Percentiles rank a stretch among this genome's conserved stretches.
Evolutionary conservation across 352 stramenopile species (phyloP).

Genomic region (Phytophthora fragariaefolia): DNA sequence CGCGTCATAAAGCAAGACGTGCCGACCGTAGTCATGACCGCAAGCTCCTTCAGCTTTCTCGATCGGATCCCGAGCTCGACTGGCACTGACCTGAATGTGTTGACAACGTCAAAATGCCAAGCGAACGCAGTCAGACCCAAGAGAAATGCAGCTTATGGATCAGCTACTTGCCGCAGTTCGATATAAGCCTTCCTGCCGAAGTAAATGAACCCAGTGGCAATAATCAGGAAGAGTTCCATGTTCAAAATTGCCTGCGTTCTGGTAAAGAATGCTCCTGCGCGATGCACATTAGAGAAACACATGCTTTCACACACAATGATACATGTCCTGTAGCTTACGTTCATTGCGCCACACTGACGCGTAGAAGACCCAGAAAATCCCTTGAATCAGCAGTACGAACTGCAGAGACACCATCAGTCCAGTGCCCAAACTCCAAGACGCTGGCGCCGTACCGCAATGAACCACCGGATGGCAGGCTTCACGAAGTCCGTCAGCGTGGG

Average conservation of each 20-base stretch:
- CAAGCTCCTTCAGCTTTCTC: conserved; percentile 84
- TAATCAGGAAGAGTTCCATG: conserved; percentile 81
- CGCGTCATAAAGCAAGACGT: conserved; percentile 85
- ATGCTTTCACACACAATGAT: too few relatives aligned
- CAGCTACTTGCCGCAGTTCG: conserved; percentile 60
- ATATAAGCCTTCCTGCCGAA: conserved; percentile 85
- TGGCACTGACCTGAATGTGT: conserved; percentile 63
- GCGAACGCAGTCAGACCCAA: too few relatives aligned
- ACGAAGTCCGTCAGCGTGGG: conserved; percentile 62
- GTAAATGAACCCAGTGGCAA: conserved; percentile 78
- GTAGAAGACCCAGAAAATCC: conserved; percentile 82
- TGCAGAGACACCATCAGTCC: conserved; percentile 19
- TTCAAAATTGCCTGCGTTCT: conserved; percentile 82
- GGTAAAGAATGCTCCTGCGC: conserved; percentile 79
- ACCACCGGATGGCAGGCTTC: conserved; percentile 71
- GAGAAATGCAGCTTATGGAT: too few relatives aligned
- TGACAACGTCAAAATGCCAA: background rate
- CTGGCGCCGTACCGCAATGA: conserved; percentile 79
- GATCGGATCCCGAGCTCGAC: conserved; percentile 85
- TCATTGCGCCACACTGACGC: conserved; percentile 75
- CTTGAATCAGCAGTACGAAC: conserved; percentile 66
- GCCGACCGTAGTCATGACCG: conserved; percentile 83
- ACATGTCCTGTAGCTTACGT: too few relatives aligned
- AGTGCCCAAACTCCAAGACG: too few relatives aligned
- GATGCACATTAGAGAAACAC: too few relatives aligned